These are phyloP conservation scores for Rhododendron griersonianum DNA, from an alignment of 148 eudicot species.

Conservation along the genomic window DNA sequence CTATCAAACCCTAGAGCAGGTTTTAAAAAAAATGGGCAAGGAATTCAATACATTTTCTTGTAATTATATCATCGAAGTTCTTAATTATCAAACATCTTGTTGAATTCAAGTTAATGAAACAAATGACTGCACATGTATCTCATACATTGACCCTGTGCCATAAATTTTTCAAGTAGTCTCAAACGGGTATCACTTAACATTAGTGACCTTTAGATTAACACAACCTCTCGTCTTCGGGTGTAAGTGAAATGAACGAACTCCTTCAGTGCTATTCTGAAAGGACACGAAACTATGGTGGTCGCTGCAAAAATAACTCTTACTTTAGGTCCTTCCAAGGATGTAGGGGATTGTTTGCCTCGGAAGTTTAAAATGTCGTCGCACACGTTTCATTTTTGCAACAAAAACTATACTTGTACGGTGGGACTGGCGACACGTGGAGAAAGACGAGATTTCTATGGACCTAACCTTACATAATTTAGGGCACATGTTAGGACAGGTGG, in stretches of 20 bases:
- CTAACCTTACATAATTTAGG: background rate
- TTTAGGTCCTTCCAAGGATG: background rate
- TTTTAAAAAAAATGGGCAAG: background rate
- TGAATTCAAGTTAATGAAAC: background rate
- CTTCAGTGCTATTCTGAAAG: background rate
- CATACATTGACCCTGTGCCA: no score
- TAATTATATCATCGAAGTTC: no score
- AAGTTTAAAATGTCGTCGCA: background rate
- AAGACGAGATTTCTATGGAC: background rate
- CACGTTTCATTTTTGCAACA: background rate
- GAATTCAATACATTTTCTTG: no score
- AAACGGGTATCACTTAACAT: background rate
- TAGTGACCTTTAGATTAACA: background rate
- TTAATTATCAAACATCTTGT: background rate
- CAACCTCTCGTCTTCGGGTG: background rate
- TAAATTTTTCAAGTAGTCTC: background rate
- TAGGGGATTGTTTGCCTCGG: background rate
- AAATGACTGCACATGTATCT: background rate
- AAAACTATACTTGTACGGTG: background rate
- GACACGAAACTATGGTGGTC: background rate
- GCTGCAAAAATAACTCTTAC: background rate
- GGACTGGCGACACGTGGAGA: background rate
- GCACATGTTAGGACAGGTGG: slow-evolving; percentile 1
- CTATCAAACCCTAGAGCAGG: background rate
- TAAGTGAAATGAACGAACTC: background rate